phyloP scores from a whole-genome alignment of 345 rosid species.

The Populus davidiana region DNA sequence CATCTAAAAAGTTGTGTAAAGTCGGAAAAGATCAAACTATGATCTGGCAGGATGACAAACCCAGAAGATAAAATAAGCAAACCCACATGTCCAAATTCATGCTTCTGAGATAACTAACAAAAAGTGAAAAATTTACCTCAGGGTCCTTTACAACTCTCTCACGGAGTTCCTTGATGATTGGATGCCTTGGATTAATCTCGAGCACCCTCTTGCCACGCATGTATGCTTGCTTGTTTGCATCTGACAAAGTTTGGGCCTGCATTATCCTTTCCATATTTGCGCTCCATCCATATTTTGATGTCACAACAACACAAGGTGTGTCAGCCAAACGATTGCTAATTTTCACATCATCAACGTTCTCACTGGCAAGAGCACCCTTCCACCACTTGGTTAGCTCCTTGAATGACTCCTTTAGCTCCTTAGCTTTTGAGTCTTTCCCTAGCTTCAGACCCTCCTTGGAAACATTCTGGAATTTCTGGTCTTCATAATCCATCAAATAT shows the following conservation, averaged over 20 bases:
- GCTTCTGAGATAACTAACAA: not conserved
- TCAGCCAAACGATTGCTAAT: slow-evolving; percentile 83
- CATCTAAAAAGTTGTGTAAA: not conserved
- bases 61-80: not conserved
- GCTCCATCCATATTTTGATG: slow-evolving; percentile 96
- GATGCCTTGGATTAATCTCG: slow-evolving; percentile 94
- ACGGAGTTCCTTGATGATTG: slow-evolving; percentile 89
- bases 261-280: slow-evolving; percentile 98
- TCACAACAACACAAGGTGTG: slow-evolving; percentile 94
- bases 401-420: slow-evolving; percentile 88
- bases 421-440: slow-evolving; percentile 68
- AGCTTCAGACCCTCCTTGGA: slow-evolving; percentile 90
- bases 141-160: slow-evolving; percentile 74
- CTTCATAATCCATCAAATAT: slow-evolving; percentile 96
- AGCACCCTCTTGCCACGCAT: slow-evolving; percentile 95
- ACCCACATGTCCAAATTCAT: not conserved
- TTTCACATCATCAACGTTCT: slow-evolving; percentile 89
- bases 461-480: slow-evolving; percentile 89
- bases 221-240: slow-evolving; percentile 86
- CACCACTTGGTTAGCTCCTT: slow-evolving; percentile 97
- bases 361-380: slow-evolving; percentile 69
- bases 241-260: slow-evolving; percentile 93
- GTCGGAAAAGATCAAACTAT: not conserved
- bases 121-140: slow-evolving; percentile 50
- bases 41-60: not conserved